A percentile compares a stretch with the other conserved stretches of the same genome.
These are phyloP conservation scores for Rehmannia glutinosa DNA, from an alignment of 257 asterid genomes.

Conservation along the genomic window DNA sequence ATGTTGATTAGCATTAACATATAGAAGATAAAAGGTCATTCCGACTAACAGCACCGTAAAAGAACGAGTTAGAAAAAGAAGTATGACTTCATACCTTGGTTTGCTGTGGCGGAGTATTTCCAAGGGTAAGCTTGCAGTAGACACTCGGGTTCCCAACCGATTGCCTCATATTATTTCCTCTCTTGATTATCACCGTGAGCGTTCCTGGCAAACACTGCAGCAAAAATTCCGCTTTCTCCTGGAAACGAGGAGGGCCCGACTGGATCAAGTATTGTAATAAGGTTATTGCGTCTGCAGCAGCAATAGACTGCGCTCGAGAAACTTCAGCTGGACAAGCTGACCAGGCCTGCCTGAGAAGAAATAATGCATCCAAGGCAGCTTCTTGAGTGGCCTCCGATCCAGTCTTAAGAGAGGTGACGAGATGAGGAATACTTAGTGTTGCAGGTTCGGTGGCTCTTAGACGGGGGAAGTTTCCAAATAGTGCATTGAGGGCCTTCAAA, in stretches of 20 bases:
- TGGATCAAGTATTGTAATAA: constrained; percentile 89
- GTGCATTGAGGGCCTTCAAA: constrained; percentile 85
- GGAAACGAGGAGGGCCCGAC: constrained; percentile 91
- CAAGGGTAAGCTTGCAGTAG: constrained; percentile 93
- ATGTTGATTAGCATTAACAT: too few species aligned
- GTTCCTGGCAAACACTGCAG: constrained; percentile 97
- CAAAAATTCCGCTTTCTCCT: constrained; percentile 83
- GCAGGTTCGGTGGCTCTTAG: constrained; percentile 97
- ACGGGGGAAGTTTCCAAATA: constrained; percentile 92
- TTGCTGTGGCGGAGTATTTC: constrained; percentile 80
- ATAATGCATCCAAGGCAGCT: constrained; percentile 94
- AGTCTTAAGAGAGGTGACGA: constrained; percentile 90
- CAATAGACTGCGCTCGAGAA: constrained; percentile 93
- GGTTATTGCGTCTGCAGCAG: constrained; percentile 96
- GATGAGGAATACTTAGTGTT: constrained; percentile 92
- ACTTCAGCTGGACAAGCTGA: constrained; percentile 97
- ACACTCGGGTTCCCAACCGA: constrained; percentile 96
- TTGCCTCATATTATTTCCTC: constrained; percentile 96
- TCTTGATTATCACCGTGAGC: constrained; percentile 77
- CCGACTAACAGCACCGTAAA: too few species aligned
- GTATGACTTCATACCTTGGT: constrained; percentile 59
- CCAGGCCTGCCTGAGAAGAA: constrained; percentile 97
- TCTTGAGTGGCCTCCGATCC: constrained; percentile 97
- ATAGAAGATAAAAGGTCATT: too few species aligned
- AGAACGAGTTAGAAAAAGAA: neutral